These are phyloP conservation scores for Skeletonema tropicum DNA, from an alignment of 108 stramenopile species.

Conservation along the genomic window DNA sequence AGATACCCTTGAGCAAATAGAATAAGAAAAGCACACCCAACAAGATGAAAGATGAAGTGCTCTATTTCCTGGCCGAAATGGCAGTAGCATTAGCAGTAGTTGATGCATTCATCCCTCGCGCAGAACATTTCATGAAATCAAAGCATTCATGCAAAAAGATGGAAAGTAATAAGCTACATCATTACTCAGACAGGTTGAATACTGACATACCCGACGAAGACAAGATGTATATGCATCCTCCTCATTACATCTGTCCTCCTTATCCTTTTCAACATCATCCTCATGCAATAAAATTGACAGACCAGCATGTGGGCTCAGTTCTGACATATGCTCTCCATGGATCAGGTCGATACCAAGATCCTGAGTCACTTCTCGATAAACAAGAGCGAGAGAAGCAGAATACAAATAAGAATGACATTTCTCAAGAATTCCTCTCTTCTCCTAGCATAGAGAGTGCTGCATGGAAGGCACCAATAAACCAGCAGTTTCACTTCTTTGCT, in stretches of 20 bases:
- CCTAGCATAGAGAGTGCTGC: background rate
- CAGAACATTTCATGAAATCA: slow-evolving; percentile 17
- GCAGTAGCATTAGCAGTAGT: slow-evolving; percentile 22
- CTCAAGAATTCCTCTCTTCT: background rate
- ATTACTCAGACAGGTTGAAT: background rate
- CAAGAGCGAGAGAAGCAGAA: background rate
- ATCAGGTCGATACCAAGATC: background rate
- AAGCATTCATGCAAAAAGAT: background rate
- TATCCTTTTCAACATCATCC: background rate
- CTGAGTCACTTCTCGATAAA: background rate
- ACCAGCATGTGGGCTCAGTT: background rate
- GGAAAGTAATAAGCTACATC: background rate
- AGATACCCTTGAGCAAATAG: background rate
- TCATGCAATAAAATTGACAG: background rate
- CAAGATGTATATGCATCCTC: background rate
- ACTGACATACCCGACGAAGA: background rate
- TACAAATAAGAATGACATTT: background rate
- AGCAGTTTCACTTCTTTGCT: background rate
- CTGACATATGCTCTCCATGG: background rate
- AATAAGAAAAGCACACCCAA: background rate
- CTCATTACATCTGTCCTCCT: background rate
- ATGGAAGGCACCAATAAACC: background rate
- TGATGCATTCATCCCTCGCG: slow-evolving; percentile 33
- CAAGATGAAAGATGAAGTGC: slow-evolving; percentile 19
- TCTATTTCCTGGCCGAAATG: slow-evolving; percentile 19